Conservation (phyloP, 345 rosid species). For the Dimocarpus longan region DNA sequence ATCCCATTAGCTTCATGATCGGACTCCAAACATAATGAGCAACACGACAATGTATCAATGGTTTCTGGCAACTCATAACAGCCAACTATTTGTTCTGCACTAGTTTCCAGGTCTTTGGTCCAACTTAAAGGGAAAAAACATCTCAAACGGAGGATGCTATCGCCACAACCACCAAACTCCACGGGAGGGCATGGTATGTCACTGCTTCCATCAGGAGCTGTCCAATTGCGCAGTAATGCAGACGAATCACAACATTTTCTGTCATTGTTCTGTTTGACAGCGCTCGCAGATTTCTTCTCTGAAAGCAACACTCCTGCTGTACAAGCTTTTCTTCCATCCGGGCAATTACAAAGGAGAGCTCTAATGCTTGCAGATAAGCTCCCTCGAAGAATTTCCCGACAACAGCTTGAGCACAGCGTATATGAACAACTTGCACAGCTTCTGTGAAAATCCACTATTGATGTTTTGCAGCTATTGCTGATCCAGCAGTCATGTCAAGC, state of each 20-base stretch:
- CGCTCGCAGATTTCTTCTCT: slow-evolving; percentile 32
- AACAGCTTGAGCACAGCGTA: slow-evolving; percentile 65
- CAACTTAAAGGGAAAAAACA: slow-evolving; percentile 52
- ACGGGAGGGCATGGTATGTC: slow-evolving; percentile 52
- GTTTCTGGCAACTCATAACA: slow-evolving; percentile 87
- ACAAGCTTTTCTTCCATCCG: slow-evolving; percentile 36
- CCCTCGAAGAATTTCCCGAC: slow-evolving; percentile 47
- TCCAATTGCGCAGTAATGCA: slow-evolving; percentile 31
- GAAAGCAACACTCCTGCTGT: slow-evolving; percentile 29
- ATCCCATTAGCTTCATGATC: slow-evolving; percentile 45
- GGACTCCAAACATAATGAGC: slow-evolving; percentile 61
- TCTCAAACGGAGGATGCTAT: slow-evolving; percentile 52
- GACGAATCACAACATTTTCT: slow-evolving; percentile 33
- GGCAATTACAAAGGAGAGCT: slow-evolving; percentile 36
- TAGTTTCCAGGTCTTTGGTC: slow-evolving; percentile 71
- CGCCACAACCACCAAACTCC: slow-evolving; percentile 68
- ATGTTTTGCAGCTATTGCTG: slow-evolving; percentile 61
- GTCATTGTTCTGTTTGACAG: slow-evolving; percentile 26
- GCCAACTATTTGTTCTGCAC: slow-evolving; percentile 86
- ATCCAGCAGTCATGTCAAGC: slow-evolving; percentile 32
- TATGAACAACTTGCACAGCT: slow-evolving; percentile 73
- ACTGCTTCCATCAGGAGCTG: slow-evolving; percentile 33
- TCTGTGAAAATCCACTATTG: slow-evolving; percentile 61
- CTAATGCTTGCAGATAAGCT: slow-evolving; percentile 44
- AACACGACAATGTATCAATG: slow-evolving; percentile 53